Evolutionary conservation across 108 stramenopile genomes (phyloP), one percentile per base, ranked within the genome.

Genomic region (Bacterosira constricta): DNA sequence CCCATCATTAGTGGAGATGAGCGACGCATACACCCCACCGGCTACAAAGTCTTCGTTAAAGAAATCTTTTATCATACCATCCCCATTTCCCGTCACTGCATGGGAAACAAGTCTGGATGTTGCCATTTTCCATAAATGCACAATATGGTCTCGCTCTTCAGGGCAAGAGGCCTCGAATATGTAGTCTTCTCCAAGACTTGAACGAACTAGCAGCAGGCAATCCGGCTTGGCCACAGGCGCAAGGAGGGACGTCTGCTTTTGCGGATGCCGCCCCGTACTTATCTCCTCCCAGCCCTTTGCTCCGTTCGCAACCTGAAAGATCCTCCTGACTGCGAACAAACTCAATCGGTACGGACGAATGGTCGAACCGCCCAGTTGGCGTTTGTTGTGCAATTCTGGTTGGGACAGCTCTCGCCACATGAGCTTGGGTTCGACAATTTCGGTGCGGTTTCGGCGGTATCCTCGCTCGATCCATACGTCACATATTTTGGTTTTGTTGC

Each of bases 361-460:
- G 15, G 68, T 68, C 23, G 59, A 55, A 32, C 31, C 67, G 36
- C 52, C 41, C 25, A 66, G 44, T 3, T 13, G 25, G 32, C 21
- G 42, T 7, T 26, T 41, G 30, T 58, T 42, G n/a, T 38, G 41
- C 42, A 79, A 23, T 31, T 80, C 30, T 26, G 85, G 83, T 52
- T 84, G 73, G n/a, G 62, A 62, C 20, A 69, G 10, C 7, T 81
- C 82, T 29, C 81, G 68, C 89, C 89, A 90, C 61, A 87, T 86
- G 7, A 90, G 84, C 66, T 86, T 87, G 35, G 89, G 89, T 68
- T 90, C 86, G n/a, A 90, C 83, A 5, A 87, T 75, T 46, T 81
- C 74, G 42, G 51, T 68, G 31, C 71, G 59, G 20, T 81, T 83
- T 64, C 84, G 78, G 38, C 85, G 85, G 32, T 83, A 81, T 32